Conservation (phyloP, 2,329 filamentous ascomycete genomes). For the Thelonectria blattea region DNA sequence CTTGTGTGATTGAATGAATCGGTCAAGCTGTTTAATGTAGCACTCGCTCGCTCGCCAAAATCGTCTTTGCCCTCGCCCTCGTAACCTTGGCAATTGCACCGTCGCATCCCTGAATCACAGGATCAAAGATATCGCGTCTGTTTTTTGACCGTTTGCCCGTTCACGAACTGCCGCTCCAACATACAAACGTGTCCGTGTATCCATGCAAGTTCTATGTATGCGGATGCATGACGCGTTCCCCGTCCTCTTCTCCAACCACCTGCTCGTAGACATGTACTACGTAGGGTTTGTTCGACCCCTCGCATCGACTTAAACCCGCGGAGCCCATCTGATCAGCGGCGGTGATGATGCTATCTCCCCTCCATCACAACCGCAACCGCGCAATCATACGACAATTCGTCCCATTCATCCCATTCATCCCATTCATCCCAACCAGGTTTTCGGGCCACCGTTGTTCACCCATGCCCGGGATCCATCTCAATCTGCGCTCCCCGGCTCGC, state of each 20-base stretch:
- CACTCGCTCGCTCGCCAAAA: background rate
- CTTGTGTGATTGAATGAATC: background rate
- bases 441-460: constrained; percentile 4
- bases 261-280: too few species aligned
- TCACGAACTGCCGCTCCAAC: background rate
- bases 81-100: background rate
- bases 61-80: background rate
- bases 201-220: background rate
- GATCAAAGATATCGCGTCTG: background rate
- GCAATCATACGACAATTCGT: constrained; percentile 12
- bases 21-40: background rate
- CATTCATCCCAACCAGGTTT: constrained; percentile 2
- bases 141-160: background rate
- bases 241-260: background rate
- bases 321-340: background rate
- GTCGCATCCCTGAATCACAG: constrained; percentile 4
- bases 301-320: background rate
- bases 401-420: background rate
- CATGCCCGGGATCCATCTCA: constrained; percentile 15
- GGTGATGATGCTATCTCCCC: constrained; percentile 5
- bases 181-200: background rate
- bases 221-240: background rate
- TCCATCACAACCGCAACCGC: background rate
- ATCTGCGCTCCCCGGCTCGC: constrained; percentile 11
- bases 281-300: too few species aligned